Conservation (phyloP, 1,284 basidiomycete species). For the Rhodotorula sp. region DNA sequence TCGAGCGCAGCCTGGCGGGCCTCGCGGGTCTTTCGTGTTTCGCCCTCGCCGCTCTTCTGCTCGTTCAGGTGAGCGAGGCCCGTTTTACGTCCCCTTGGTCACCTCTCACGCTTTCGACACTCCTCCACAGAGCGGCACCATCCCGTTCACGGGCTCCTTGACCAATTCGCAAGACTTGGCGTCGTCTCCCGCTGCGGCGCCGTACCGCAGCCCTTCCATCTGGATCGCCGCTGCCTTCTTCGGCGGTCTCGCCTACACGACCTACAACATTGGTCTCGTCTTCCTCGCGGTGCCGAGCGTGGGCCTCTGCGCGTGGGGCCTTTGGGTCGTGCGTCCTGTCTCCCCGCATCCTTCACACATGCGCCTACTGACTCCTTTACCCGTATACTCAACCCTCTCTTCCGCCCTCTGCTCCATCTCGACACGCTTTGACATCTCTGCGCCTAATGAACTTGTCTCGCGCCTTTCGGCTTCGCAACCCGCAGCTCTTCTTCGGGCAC, state of each 20-base stretch:
- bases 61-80: constrained; percentile 27
- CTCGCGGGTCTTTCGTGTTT: constrained; percentile 23
- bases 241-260: constrained; percentile 14
- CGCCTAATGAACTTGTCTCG: too few relatives aligned
- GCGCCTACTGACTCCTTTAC: background rate
- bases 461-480: background rate
- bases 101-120: background rate
- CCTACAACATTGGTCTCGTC: constrained; percentile 20
- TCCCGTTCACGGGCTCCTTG: constrained; percentile 23
- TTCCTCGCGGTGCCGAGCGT: constrained; percentile 18
- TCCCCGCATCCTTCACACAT: too few relatives aligned
- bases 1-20: constrained; percentile 26
- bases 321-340: constrained; percentile 32
- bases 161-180: background rate
- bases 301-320: constrained; percentile 15
- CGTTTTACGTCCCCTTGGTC: background rate
- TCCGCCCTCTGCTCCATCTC: background rate
- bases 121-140: constrained; percentile 19
- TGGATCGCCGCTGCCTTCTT: constrained; percentile 23
- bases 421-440: too few relatives aligned
- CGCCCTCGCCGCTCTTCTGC: constrained; percentile 19
- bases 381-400: background rate
- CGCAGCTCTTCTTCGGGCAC: constrained; percentile 32
- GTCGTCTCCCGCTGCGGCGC: constrained; percentile 8
- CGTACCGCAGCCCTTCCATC: constrained; percentile 29